Conservation (phyloP, 2,329 filamentous ascomycete genomes). For the Alternaria brassicicola region DNA sequence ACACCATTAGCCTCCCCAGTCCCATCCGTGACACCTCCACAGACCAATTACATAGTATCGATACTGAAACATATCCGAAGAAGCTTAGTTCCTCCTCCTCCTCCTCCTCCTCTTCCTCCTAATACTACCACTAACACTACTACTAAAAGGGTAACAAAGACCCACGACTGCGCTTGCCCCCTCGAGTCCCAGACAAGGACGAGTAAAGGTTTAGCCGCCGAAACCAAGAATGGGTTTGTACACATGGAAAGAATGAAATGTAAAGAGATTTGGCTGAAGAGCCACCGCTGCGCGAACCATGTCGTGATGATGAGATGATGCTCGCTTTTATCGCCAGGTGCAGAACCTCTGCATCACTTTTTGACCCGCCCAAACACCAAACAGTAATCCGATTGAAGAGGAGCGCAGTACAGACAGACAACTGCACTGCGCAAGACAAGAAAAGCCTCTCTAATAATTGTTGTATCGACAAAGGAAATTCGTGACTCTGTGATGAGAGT, state of each 20-base stretch:
- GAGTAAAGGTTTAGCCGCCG: slow-evolving; percentile 40
- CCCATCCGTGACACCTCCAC: slow-evolving; percentile 9
- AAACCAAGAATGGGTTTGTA: slow-evolving; percentile 37
- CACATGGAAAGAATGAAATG: slow-evolving; percentile 22
- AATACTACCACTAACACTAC: background rate
- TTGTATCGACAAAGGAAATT: slow-evolving; percentile 43
- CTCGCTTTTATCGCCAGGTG: slow-evolving; percentile 24
- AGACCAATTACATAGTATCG: slow-evolving; percentile 26
- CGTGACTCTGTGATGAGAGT: slow-evolving; percentile 38
- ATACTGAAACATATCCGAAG: slow-evolving; percentile 28
- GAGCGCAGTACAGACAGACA: slow-evolving; percentile 18
- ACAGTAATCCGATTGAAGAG: slow-evolving; percentile 31
- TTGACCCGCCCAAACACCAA: slow-evolving; percentile 20
- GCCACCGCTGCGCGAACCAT: slow-evolving; percentile 38
- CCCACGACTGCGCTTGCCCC: slow-evolving; percentile 42
- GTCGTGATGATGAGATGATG: slow-evolving; percentile 28
- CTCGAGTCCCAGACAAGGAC: slow-evolving; percentile 29
- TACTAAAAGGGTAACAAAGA: slow-evolving; percentile 19
- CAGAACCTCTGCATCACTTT: slow-evolving; percentile 14
- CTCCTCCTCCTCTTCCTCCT: background rate
- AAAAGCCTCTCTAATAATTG: slow-evolving; percentile 30
- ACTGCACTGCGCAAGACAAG: slow-evolving; percentile 18
- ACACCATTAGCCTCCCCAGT: slow-evolving; percentile 13
- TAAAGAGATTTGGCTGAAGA: slow-evolving; percentile 40
- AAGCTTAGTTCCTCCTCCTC: slow-evolving; percentile 10